Conservation (phyloP, 2,329 filamentous ascomycete species). For the Malbranchea zuffiana region DNA sequence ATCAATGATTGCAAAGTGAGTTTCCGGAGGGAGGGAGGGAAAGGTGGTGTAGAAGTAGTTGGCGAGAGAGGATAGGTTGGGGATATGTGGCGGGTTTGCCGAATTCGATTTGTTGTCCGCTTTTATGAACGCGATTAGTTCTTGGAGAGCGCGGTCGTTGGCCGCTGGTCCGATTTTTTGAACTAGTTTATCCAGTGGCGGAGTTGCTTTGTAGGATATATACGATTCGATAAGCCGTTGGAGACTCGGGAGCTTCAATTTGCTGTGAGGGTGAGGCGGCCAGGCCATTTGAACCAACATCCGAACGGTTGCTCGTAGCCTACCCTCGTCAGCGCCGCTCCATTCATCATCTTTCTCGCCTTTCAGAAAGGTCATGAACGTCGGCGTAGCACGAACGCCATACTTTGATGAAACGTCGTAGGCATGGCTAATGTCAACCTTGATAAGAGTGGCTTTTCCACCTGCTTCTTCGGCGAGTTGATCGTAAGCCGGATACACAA, state of each 20-base stretch:
- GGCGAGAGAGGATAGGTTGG: constrained; percentile 57
- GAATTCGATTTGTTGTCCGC: constrained; percentile 47
- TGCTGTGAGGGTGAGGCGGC: constrained; percentile 64
- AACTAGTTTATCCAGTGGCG: constrained; percentile 70
- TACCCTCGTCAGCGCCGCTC: constrained; percentile 61
- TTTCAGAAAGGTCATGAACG: constrained; percentile 73
- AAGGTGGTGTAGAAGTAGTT: constrained; percentile 49
- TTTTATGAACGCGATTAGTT: constrained; percentile 61
- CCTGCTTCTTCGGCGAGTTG: constrained; percentile 64
- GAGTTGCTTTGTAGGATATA: constrained; percentile 66
- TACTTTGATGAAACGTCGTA: constrained; percentile 55
- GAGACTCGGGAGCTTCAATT: constrained; percentile 59
- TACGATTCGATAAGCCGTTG: constrained; percentile 53
- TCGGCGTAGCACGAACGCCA: constrained; percentile 66
- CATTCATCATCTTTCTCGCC: constrained; percentile 69
- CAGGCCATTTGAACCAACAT: constrained; percentile 64
- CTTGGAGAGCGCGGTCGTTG: constrained; percentile 49
- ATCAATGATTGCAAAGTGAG: constrained; percentile 74
- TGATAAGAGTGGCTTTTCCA: constrained; percentile 60
- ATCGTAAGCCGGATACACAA: constrained; percentile 71
- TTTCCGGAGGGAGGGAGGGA: constrained; percentile 47
- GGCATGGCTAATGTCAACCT: constrained; percentile 64
- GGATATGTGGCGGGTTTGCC: constrained; percentile 57
- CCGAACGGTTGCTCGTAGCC: constrained; percentile 60
- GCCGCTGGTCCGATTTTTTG: constrained; percentile 60